Base-by-base conservation (phyloP, 2,329 filamentous ascomycete species). In the Beauveria rudraprayagi region DNA sequence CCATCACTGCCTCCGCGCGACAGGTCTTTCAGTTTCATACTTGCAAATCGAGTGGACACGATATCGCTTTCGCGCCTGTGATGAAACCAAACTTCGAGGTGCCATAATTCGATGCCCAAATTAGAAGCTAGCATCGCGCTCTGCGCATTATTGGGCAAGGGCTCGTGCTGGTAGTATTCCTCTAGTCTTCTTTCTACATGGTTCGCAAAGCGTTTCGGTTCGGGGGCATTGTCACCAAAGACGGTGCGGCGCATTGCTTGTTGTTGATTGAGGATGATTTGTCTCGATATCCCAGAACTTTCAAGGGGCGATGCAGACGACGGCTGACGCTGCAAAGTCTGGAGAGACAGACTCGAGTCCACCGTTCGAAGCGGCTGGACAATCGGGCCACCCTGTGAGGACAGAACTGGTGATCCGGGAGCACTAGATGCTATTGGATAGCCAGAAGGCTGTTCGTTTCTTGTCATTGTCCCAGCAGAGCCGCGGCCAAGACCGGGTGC, bases 81-180 rank as follows among this genome's bases (percentile, higher is more conserved):
- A 62, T 80, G 76, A 66, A 83, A 83, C 82, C 82, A 84, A 59
- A 81, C 75, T 61, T 81, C 76, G 30, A 84, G 75, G 63, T 83
- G 78, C 53, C 73, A 70, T 3, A 76, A 74, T 60, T 83, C 80
- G 26, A 82, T 77, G 16, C 79, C 79, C 2, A 83, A 69, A 46
- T 79, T 83, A 0, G 81, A 83, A 10, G 82, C 80, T 47, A 83
- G 72, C 66, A 82, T 80, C 46, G 80, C 80, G 41, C 77, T 78
- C 46, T 81, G 76, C 1, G 76, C 78, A 52, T 80, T 74, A 47
- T 74, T 81, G 2, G 82, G 81, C 1, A 76, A 68, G 2, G 78
- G 73, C 30, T 81, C 75, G 7, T 71, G 70, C 28, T 77, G 74
- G 64, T 81, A 84, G 63, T 83, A 84, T 28, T 80, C 76, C 59